Percentiles rank a stretch among this genome's conserved stretches.
Evolutionary conservation across 371 early-diverging fungal species (phyloP).

Genomic region (Mucor circinelloides): DNA sequence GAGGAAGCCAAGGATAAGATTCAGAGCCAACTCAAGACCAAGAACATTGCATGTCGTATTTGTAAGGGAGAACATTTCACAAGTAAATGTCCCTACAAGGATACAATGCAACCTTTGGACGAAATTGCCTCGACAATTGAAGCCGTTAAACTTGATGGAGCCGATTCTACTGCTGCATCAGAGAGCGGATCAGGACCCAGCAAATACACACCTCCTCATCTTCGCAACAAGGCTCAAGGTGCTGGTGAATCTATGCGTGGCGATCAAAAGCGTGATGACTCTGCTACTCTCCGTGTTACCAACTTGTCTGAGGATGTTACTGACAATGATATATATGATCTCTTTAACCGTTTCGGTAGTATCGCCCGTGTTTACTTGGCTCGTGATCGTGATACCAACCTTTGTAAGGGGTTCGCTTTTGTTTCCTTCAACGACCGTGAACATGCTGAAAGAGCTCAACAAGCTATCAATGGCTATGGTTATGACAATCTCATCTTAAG

Average conservation of each 20-base stretch:
- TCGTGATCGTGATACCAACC: slow-evolving; percentile 81
- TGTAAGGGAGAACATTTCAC: slow-evolving; percentile 98
- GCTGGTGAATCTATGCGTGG: slow-evolving; percentile 55
- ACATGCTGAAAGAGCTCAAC: slow-evolving; percentile 84
- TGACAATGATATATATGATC: slow-evolving; percentile 87
- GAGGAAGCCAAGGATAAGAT: slow-evolving; percentile 56
- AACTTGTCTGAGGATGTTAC: slow-evolving; percentile 94
- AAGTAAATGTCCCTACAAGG: slow-evolving; percentile 97
- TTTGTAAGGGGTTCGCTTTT: slow-evolving; percentile 96
- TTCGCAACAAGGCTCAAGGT: slow-evolving; percentile 59
- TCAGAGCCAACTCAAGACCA: slow-evolving; percentile 58
- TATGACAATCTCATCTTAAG: slow-evolving; percentile 94
- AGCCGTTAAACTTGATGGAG: slow-evolving; percentile 42
- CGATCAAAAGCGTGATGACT: slow-evolving; percentile 75
- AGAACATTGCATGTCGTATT: slow-evolving; percentile 92
- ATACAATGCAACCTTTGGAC: slow-evolving; percentile 79
- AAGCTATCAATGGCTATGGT: slow-evolving; percentile 88
- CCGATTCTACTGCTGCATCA: slow-evolving; percentile 29
- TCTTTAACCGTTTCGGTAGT: slow-evolving; percentile 86
- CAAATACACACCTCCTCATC: slow-evolving; percentile 86
- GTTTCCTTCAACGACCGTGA: slow-evolving; percentile 82
- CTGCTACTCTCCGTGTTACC: slow-evolving; percentile 90
- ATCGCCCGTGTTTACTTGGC: slow-evolving; percentile 84
- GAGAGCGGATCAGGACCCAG: slow-evolving; percentile 45
- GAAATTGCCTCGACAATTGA: slow-evolving; percentile 55